Base-by-base conservation (phyloP, 768 basidiomycete species). In the Hemileccinum rubropunctum region DNA sequence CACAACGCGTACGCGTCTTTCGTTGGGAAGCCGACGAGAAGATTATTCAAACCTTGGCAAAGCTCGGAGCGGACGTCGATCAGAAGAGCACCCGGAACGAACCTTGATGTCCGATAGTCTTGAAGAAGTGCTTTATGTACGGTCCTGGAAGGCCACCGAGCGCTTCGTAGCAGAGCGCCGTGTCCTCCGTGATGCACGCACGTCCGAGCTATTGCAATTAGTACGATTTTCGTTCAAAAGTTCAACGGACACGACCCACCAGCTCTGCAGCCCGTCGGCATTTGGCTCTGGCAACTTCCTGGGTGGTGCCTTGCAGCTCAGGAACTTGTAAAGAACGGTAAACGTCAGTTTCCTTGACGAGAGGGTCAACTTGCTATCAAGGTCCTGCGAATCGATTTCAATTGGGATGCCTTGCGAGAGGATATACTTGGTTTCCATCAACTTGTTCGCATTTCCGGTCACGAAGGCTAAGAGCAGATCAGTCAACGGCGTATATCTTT, bases 51-150 rank as follows among this genome's bases (percentile, higher is more conserved):
- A 30, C 86, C 86, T 86, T 52, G 23, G 23, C 43, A 32, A 13
- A 18, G 20, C n/a, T 46, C 15, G 42, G 14, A 21, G 17, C 18
- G 9, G 28, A 21, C 33, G 48, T 3, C 15, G 14, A 41, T 30
- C 51, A 33, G 18, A 33, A 33, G 18, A 33, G 33, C 46, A 3
- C 45, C 34, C 21, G 11, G 14, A 30, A 57, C 75, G 46, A 48
- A 73, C 95, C 95, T 54, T 91, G 84, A 64, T 92, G 91, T 2
- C 95, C 95, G 6, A 98, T 68, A 21, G 77, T 78, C 38, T 77
- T 76, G 68, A 98, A 72, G 68, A 99, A 99, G 56, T 91, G 76
- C 62, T 99, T 99, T 76, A 99, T 95, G 71, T 95, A 99, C 0
- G 95, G 95, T 0, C 97, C 97, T 2, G 97, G 97, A 4, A 99